Percentiles rank a stretch among this genome's conserved stretches.
phyloP scores from a whole-genome alignment of 805 yeast genomes.

The Schizosaccharomyces octosporus region DNA sequence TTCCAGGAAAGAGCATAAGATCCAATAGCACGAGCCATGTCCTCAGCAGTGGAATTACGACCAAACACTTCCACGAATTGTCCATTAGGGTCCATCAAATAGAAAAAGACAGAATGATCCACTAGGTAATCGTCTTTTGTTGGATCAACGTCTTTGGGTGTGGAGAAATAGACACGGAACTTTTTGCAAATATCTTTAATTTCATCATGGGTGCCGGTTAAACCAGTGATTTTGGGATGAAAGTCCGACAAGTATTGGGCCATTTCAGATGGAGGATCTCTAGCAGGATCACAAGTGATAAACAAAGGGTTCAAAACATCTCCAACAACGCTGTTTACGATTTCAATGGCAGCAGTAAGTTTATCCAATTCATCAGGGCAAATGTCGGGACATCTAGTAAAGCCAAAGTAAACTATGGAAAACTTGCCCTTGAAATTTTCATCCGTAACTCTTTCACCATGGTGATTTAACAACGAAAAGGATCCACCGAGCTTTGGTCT shows the following conservation, averaged over 20 bases:
- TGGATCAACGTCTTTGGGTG: constrained; percentile 79
- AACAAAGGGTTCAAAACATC: constrained; percentile 31
- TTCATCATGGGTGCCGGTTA: constrained; percentile 74
- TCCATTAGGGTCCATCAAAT: constrained; percentile 96
- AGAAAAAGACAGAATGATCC: constrained; percentile 91
- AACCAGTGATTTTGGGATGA: constrained; percentile 69
- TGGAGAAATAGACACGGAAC: constrained; percentile 87
- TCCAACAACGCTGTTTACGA: neutral
- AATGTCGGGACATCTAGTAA: constrained; percentile 92
- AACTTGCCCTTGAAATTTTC: constrained; percentile 55
- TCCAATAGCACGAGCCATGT: constrained; percentile 24
- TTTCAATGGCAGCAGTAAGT: constrained; percentile 23
- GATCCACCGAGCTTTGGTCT: constrained; percentile 54
- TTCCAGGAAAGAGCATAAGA: neutral
- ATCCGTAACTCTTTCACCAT: constrained; percentile 54
- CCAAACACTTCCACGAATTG: constrained; percentile 86
- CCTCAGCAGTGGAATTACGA: constrained; percentile 58
- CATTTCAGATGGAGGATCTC: constrained; percentile 70
- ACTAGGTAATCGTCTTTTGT: constrained; percentile 81
- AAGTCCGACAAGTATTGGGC: constrained; percentile 68
- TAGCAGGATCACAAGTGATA: constrained; percentile 89
- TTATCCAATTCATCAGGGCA: constrained; percentile 96
- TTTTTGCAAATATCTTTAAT: constrained; percentile 68
- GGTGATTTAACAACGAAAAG: constrained; percentile 43
- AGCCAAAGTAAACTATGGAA: constrained; percentile 71